Conservation (phyloP, 495 filamentous ascomycete genomes). For the Trichoderma reesei region DNA sequence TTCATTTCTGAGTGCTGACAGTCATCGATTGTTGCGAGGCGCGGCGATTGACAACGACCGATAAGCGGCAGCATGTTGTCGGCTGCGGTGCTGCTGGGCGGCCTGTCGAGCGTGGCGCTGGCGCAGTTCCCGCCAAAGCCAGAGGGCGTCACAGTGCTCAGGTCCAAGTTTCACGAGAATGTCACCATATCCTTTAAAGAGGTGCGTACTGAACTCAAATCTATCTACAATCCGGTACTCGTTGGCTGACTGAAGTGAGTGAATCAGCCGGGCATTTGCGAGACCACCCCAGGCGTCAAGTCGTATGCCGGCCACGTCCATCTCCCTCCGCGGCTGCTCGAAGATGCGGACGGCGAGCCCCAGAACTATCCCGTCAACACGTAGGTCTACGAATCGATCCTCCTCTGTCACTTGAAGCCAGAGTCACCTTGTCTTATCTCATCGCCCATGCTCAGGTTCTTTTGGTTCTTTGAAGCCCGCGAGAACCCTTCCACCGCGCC, state of each 20-base stretch:
- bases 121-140: slow-evolving; percentile 19
- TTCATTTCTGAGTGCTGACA: too few species aligned
- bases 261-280: slow-evolving; percentile 33
- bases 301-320: slow-evolving; percentile 46
- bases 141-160: slow-evolving; percentile 39
- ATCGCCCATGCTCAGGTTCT: slow-evolving; percentile 38
- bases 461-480: slow-evolving; percentile 65
- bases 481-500: slow-evolving; percentile 46
- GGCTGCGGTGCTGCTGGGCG: background rate
- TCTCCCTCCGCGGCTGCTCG: slow-evolving; percentile 19
- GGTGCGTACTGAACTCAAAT: slow-evolving; percentile 24
- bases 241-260: background rate
- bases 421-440: too few species aligned
- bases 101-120: slow-evolving; percentile 38
- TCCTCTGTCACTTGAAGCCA: too few species aligned
- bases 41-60: too few species aligned
- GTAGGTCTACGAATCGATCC: background rate
- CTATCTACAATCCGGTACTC: background rate
- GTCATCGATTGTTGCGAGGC: too few species aligned
- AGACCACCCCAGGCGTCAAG: slow-evolving; percentile 43
- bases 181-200: slow-evolving; percentile 54
- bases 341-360: slow-evolving; percentile 10
- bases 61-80: background rate
- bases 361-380: slow-evolving; percentile 55
- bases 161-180: slow-evolving; percentile 46